These are phyloP conservation scores for Yarrowia sp. DNA, from an alignment of 805 yeast species.

Conservation along the genomic window DNA sequence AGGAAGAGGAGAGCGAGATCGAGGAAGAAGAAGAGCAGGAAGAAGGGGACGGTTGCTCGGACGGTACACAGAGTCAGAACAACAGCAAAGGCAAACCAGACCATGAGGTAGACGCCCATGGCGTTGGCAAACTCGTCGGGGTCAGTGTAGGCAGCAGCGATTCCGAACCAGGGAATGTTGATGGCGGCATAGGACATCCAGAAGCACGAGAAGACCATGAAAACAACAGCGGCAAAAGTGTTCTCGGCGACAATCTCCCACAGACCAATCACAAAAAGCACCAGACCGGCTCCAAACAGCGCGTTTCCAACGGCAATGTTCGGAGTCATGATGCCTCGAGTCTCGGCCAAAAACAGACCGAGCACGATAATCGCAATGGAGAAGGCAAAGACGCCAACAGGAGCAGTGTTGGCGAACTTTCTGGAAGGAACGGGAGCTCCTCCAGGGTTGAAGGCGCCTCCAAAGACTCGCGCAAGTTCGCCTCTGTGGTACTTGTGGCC, in stretches of 20 bases:
- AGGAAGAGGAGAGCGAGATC: conserved; percentile 42
- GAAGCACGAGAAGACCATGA: conserved; percentile 53
- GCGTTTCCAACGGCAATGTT: conserved; percentile 60
- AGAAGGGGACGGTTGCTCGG: conserved; percentile 64
- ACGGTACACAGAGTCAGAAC: conserved; percentile 53
- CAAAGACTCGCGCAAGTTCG: conserved; percentile 61
- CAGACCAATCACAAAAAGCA: conserved; percentile 60
- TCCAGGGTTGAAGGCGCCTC: conserved; percentile 26
- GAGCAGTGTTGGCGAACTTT: conserved; percentile 60
- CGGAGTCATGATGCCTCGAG: conserved; percentile 55
- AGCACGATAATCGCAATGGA: conserved; percentile 62
- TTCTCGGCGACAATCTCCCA: conserved; percentile 63
- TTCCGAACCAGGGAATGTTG: conserved; percentile 51
- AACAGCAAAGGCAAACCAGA: conserved; percentile 62
- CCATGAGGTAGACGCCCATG: conserved; percentile 56
- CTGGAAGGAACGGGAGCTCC: conserved; percentile 41
- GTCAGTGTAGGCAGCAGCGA: conserved; percentile 44
- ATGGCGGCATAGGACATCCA: conserved; percentile 66
- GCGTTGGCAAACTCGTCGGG: conserved; percentile 43
- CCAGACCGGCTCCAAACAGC: conserved; percentile 58
- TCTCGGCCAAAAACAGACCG: conserved; percentile 51
- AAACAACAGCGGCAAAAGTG: conserved; percentile 58
- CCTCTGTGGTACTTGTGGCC: conserved; percentile 57
- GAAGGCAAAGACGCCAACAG: conserved; percentile 57
- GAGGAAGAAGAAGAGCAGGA: conserved; percentile 53